Evolutionary conservation across 805 yeast genomes (phyloP).

Genomic region (Grigorovia humatica): DNA sequence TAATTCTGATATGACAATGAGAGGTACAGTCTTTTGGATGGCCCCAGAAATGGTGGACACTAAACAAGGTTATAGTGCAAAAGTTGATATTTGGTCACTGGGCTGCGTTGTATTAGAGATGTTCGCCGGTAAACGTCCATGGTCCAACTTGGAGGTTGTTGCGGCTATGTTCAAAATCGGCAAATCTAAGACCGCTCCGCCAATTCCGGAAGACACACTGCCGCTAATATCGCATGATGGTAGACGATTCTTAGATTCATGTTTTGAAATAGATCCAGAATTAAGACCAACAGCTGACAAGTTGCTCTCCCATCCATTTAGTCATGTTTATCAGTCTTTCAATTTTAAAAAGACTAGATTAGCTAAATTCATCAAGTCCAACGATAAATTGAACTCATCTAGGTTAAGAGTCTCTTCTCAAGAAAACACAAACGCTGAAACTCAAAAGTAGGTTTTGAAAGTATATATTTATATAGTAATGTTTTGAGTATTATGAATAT

Average conservation of each 20-base stretch:
- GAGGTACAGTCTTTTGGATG: constrained; percentile 99
- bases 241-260: constrained; percentile 56
- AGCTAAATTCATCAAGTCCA: constrained; percentile 41
- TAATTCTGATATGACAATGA: constrained; percentile 95
- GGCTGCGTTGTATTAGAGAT: constrained; percentile 96
- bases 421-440: not conserved
- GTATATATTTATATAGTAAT: not conserved
- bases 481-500: not conserved
- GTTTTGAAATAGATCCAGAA: constrained; percentile 74
- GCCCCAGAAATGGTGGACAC: constrained; percentile 97
- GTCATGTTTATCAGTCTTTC: constrained; percentile 33
- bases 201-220: constrained; percentile 82
- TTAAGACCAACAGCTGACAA: constrained; percentile 76
- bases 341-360: constrained; percentile 44
- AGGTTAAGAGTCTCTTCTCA: constrained; percentile 18
- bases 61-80: constrained; percentile 91
- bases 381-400: constrained; percentile 29
- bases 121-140: constrained; percentile 96
- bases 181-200: constrained; percentile 82
- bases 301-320: constrained; percentile 46
- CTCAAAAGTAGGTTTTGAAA: not conserved
- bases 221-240: constrained; percentile 57
- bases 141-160: constrained; percentile 92
- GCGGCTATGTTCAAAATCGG: constrained; percentile 91
- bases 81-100: constrained; percentile 94